These are phyloP conservation scores for Penstemon eatonii DNA, from an alignment of 257 asterid genomes.

Conservation along the genomic window DNA sequence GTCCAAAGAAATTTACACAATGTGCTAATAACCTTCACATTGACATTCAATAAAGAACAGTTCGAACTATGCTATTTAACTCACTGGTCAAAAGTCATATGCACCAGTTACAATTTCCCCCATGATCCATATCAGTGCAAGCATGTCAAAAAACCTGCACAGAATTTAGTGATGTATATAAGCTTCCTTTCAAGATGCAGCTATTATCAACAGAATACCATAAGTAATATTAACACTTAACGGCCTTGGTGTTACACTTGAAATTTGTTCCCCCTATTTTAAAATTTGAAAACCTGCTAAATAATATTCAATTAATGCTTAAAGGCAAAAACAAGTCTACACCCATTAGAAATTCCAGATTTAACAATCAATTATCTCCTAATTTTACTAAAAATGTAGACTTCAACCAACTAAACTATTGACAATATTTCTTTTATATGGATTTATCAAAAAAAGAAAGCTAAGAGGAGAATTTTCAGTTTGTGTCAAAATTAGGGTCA, in stretches of 20 bases:
- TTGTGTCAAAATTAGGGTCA: constrained; percentile 56
- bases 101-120: too few relatives aligned
- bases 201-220: constrained; percentile 16
- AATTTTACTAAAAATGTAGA: neutral
- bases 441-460: neutral
- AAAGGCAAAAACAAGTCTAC: constrained; percentile 9
- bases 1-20: constrained; percentile 15
- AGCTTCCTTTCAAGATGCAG: constrained; percentile 16
- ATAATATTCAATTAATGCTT: constrained; percentile 10
- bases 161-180: neutral
- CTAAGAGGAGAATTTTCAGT: constrained; percentile 47
- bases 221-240: neutral
- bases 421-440: constrained; percentile 3
- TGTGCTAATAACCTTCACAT: constrained; percentile 8
- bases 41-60: neutral
- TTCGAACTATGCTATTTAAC: neutral
- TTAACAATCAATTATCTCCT: neutral
- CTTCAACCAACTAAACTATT: constrained; percentile 8
- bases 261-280: neutral
- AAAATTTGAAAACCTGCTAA: constrained; percentile 2
- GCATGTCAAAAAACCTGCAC: constrained; percentile 25
- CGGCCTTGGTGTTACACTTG: neutral
- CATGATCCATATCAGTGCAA: neutral
- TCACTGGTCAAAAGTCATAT: constrained; percentile 7
- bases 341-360: neutral